Percentiles rank a stretch among this genome's conserved stretches.
phyloP scores from a whole-genome alignment of 2,329 filamentous ascomycete genomes.

The Fusarium drepaniforme region DNA sequence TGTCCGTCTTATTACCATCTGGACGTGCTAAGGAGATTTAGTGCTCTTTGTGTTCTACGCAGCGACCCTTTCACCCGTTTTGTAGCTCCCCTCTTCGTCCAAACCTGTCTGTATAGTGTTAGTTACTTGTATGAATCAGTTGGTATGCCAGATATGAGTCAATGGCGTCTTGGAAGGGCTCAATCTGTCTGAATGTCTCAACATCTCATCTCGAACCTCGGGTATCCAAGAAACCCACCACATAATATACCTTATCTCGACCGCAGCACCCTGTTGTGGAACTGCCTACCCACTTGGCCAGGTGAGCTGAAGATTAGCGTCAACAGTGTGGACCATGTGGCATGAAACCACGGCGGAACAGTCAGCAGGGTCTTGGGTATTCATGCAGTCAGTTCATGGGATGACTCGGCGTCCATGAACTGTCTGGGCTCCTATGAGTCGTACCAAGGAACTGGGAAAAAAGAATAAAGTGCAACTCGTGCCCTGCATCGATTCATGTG shows the following conservation, averaged over 20 bases:
- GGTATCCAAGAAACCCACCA: background rate
- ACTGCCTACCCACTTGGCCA: background rate
- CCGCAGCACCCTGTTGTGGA: constrained; percentile 3
- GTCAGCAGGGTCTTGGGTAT: background rate
- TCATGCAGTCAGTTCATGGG: constrained; percentile 4
- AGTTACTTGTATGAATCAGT: background rate
- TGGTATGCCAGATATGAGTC: too few species aligned
- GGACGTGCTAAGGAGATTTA: background rate
- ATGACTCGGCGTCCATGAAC: background rate
- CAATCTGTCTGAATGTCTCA: background rate
- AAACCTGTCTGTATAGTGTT: background rate
- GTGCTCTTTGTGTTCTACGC: background rate
- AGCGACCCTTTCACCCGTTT: background rate
- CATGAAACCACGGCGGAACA: background rate
- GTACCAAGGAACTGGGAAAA: constrained; percentile 10
- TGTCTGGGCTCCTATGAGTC: background rate
- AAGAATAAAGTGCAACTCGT: constrained; percentile 7
- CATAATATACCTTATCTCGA: background rate
- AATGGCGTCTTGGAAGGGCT: background rate
- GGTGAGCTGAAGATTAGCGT: constrained; percentile 1
- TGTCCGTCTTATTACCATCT: constrained; percentile 2
- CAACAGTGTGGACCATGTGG: constrained; percentile 7
- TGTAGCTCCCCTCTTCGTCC: background rate
- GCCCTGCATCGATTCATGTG: background rate
- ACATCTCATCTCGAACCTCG: background rate